Percentiles rank a stretch among this genome's conserved stretches.
Conservation (phyloP, 106 monocot species). For the Hemerocallis citrina region DNA sequence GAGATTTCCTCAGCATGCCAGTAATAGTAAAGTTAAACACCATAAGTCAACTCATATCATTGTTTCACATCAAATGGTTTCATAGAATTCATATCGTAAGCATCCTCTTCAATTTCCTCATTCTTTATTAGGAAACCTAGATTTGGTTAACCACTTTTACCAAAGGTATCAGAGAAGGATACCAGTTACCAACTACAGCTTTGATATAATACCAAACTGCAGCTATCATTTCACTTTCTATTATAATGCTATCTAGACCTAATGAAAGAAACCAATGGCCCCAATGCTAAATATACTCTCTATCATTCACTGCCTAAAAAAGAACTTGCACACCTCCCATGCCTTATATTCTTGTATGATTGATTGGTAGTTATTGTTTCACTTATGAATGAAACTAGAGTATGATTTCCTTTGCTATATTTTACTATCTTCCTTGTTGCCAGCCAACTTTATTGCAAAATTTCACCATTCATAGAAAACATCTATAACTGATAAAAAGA, state of each 20-base stretch:
- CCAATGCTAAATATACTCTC: not conserved
- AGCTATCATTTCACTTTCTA: too few species aligned
- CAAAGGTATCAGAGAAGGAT: constrained; percentile 1
- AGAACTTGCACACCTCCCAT: too few species aligned
- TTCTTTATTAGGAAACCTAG: not conserved
- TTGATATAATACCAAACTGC: too few species aligned
- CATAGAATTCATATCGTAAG: not conserved
- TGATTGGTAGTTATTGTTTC: not conserved
- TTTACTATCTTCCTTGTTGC: not conserved
- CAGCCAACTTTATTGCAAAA: not conserved
- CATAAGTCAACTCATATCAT: too few species aligned
- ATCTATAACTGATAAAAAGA: not conserved
- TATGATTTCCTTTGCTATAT: not conserved
- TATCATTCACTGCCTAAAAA: not conserved
- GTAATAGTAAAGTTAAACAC: too few species aligned
- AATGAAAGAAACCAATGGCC: not conserved
- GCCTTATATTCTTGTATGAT: too few species aligned
- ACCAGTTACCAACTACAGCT: too few species aligned
- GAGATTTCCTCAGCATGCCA: too few species aligned
- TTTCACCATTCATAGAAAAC: not conserved
- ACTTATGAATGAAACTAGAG: not conserved
- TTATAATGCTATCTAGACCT: too few species aligned
- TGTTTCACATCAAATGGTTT: not conserved
- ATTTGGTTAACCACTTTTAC: constrained; percentile 6
- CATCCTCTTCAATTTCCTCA: not conserved